Conservation (phyloP, 805 yeast species). For the Teunomyces cretensis region DNA sequence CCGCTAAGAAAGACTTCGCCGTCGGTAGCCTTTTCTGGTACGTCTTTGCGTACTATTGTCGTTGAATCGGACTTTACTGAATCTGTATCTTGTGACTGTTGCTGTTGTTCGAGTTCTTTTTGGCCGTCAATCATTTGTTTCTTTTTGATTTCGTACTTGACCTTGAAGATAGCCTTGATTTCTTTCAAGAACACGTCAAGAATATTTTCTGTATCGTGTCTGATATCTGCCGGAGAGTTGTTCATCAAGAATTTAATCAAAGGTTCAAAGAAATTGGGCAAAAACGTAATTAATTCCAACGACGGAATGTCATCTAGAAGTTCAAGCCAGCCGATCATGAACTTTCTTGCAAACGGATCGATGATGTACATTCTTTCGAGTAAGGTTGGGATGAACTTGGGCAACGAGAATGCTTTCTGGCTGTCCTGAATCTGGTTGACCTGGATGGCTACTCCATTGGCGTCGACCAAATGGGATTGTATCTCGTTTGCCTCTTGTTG, state of each 20-base stretch:
- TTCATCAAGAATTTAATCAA: slow-evolving; percentile 70
- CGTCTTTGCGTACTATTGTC: slow-evolving; percentile 18
- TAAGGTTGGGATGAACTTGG: slow-evolving; percentile 86
- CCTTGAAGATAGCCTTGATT: slow-evolving; percentile 70
- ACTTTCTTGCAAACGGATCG: slow-evolving; percentile 89
- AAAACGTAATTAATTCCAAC: slow-evolving; percentile 77
- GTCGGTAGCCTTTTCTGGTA: slow-evolving; percentile 33
- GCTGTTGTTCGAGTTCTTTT: slow-evolving; percentile 4
- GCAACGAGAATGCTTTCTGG: slow-evolving; percentile 73
- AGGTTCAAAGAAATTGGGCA: slow-evolving; percentile 89
- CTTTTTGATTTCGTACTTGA: slow-evolving; percentile 52
- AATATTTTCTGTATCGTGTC: slow-evolving; percentile 79
- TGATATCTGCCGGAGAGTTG: slow-evolving; percentile 81
- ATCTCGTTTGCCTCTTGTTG: slow-evolving; percentile 35
- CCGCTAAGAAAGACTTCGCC: slow-evolving; percentile 35
- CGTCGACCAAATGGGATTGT: slow-evolving; percentile 47
- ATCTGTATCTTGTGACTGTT: slow-evolving; percentile 9
- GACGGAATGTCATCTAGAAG: slow-evolving; percentile 93
- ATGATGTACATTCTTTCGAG: slow-evolving; percentile 89
- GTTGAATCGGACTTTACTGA: slow-evolving; percentile 29
- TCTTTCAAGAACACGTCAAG: slow-evolving; percentile 76
- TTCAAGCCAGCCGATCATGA: slow-evolving; percentile 90
- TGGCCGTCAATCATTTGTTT: slow-evolving; percentile 18
- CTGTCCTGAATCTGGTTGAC: slow-evolving; percentile 59
- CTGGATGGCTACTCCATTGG: slow-evolving; percentile 59